phyloP scores from a whole-genome alignment of 2,329 filamentous ascomycete species.

The Claviceps fusiformis region DNA sequence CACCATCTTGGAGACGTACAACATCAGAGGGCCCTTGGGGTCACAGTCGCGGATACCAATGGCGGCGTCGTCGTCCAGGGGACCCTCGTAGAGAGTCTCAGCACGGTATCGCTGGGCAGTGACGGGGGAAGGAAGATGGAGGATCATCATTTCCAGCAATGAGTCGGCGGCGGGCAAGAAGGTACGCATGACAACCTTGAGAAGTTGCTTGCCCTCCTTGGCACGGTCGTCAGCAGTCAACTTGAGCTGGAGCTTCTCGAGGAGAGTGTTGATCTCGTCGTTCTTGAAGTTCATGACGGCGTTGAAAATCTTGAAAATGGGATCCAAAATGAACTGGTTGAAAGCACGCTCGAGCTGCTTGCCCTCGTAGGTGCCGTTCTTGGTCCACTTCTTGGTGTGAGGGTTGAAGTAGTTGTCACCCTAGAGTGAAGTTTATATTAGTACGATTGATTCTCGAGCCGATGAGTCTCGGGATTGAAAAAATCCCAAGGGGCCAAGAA shows the following conservation, averaged over 20 bases:
- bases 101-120: slow-evolving; percentile 96
- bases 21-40: slow-evolving; percentile 95
- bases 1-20: slow-evolving; percentile 99
- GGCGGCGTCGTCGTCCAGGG: slow-evolving; percentile 78
- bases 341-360: slow-evolving; percentile 93
- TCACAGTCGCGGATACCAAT: slow-evolving; percentile 98
- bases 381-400: slow-evolving; percentile 99
- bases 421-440: slow-evolving; percentile 17
- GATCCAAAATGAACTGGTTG: slow-evolving; percentile 99
- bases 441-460: not conserved
- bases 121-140: slow-evolving; percentile 91
- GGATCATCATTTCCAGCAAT: slow-evolving; percentile 99
- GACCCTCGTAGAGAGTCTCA: slow-evolving; percentile 98
- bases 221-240: slow-evolving; percentile 75
- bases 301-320: slow-evolving; percentile 98
- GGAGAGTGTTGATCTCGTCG: slow-evolving; percentile 70
- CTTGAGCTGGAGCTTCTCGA: slow-evolving; percentile 93
- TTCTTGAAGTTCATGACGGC: slow-evolving; percentile 98
- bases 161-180: slow-evolving; percentile 98
- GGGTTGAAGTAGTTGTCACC: slow-evolving; percentile 99
- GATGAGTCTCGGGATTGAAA: too few species aligned
- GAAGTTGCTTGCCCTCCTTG: slow-evolving; percentile 91
- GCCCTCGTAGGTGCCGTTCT: slow-evolving; percentile 67
- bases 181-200: slow-evolving; percentile 97
- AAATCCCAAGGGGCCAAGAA: not conserved